Conservation (phyloP, 768 basidiomycete species). For the Galerina marginata region DNA sequence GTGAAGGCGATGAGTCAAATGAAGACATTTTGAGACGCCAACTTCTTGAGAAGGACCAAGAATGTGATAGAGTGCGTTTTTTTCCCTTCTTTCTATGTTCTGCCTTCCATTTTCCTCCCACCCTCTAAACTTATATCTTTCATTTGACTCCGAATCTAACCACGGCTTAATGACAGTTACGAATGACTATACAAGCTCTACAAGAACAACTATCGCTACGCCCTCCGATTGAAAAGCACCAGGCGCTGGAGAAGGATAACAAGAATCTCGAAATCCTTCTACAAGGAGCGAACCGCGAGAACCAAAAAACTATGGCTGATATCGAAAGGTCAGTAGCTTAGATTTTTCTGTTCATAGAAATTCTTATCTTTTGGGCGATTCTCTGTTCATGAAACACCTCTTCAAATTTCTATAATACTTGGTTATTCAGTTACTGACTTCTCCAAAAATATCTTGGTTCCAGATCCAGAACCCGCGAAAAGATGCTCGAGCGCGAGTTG, state of each 20-base stretch:
- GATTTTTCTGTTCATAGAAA: no score
- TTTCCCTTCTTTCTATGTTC: neutral
- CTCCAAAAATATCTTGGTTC: neutral
- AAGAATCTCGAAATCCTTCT: conserved; percentile 77
- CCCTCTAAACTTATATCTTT: neutral
- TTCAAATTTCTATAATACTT: neutral
- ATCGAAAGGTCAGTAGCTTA: conserved; percentile 63
- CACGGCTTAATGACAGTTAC: conserved; percentile 47
- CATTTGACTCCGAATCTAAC: neutral
- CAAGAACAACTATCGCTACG: conserved; percentile 70
- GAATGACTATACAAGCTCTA: conserved; percentile 63
- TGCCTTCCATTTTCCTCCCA: neutral
- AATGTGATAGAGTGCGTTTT: conserved; percentile 65
- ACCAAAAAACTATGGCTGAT: conserved; percentile 84
- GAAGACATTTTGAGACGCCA: conserved; percentile 70
- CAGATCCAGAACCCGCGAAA: conserved; percentile 73
- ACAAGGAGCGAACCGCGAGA: conserved; percentile 84
- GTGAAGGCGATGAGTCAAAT: conserved; percentile 61
- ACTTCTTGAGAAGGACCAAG: conserved; percentile 69
- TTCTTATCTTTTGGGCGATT: no score
- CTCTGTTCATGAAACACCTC: neutral
- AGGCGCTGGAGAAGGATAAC: conserved; percentile 72
- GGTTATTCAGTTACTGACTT: neutral
- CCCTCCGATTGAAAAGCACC: conserved; percentile 70
- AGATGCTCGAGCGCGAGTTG: conserved; percentile 76